A percentile compares a stretch with the other conserved stretches of the same genome.
phyloP scores from a whole-genome alignment of 2,329 filamentous ascomycete species.

The Phialophora tarda region DNA sequence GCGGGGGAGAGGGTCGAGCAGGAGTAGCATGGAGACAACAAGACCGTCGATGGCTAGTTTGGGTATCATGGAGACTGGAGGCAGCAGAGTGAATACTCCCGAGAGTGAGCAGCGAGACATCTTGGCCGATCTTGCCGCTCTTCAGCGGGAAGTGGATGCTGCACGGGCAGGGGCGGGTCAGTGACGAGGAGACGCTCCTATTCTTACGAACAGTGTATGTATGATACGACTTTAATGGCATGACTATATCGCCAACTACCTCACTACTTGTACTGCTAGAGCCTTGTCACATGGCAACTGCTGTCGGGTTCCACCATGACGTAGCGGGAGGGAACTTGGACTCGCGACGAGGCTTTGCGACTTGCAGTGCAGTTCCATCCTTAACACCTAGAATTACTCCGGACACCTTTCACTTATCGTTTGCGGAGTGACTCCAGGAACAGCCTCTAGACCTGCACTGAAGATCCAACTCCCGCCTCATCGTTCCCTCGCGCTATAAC shows the following conservation, averaged over 20 bases:
- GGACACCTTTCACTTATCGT: not conserved
- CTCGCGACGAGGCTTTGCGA: slow-evolving; percentile 4
- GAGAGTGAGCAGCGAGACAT: slow-evolving; percentile 59
- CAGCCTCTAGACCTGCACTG: not conserved
- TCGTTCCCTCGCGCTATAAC: not conserved
- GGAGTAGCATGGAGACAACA: slow-evolving; percentile 45
- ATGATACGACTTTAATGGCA: slow-evolving; percentile 18
- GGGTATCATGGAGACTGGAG: slow-evolving; percentile 22
- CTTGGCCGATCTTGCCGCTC: slow-evolving; percentile 71
- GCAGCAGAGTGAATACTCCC: slow-evolving; percentile 29
- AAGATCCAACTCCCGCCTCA: not conserved
- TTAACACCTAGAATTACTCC: not conserved
- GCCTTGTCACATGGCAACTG: not conserved
- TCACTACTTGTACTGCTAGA: not conserved
- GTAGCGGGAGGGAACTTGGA: not conserved
- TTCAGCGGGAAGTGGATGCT: slow-evolving; percentile 78
- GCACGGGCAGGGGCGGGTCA: slow-evolving; percentile 51
- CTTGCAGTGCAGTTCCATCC: not conserved
- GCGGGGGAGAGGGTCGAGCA: slow-evolving; percentile 51
- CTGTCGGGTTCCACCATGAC: slow-evolving; percentile 2
- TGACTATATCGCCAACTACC: not conserved
- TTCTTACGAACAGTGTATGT: slow-evolving; percentile 11
- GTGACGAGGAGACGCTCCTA: slow-evolving; percentile 17
- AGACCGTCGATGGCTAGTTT: slow-evolving; percentile 34
- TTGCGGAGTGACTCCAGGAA: not conserved